Conservation (phyloP, 140 eudicot genomes). For the Bidens hawaiensis region DNA sequence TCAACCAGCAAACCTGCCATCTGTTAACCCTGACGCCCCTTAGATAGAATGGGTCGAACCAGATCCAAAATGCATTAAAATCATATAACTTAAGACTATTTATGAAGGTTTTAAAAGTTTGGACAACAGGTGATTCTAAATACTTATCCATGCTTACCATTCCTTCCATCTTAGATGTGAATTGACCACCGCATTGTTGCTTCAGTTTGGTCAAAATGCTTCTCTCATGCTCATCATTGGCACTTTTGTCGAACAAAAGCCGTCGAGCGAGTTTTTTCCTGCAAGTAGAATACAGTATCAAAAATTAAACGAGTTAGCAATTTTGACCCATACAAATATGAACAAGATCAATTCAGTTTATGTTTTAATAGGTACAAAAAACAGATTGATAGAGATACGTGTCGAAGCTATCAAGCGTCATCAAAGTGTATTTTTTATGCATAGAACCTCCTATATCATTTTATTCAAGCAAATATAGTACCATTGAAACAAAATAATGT, state of each 20-base stretch:
- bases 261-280: conserved; percentile 98
- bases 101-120: not conserved
- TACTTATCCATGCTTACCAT: conserved; percentile 48
- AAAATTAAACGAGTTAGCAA: not conserved
- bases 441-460: not conserved
- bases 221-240: conserved; percentile 97
- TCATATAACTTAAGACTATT: not conserved
- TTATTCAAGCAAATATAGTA: not conserved
- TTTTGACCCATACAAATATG: not conserved
- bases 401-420: not conserved
- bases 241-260: conserved; percentile 92
- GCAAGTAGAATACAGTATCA: not conserved
- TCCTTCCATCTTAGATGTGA: conserved; percentile 99
- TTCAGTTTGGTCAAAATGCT: conserved; percentile 87
- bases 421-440: not conserved
- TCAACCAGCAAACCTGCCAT: too few species aligned
- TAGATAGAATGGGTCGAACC: conserved; percentile 2
- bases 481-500: not conserved
- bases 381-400: not conserved
- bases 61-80: not conserved
- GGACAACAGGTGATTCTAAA: not conserved
- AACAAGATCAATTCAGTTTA: not conserved
- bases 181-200: conserved; percentile 99
- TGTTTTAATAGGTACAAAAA: not conserved
- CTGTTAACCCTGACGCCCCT: too few species aligned